These are phyloP conservation scores for Hypomontagnella monticulosa DNA, from an alignment of 495 filamentous ascomycete species.

Conservation along the genomic window DNA sequence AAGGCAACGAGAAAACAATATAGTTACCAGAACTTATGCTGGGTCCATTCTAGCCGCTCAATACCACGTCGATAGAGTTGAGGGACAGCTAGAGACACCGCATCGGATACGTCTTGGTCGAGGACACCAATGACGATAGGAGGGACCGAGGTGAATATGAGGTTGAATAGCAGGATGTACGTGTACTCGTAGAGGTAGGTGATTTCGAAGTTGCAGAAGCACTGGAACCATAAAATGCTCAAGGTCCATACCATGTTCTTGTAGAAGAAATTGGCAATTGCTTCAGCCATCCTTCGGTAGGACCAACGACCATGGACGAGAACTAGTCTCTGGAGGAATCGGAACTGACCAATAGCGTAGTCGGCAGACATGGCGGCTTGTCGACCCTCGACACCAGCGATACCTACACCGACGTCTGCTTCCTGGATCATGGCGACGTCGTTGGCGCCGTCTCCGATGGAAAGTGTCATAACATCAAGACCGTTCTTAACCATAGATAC, in stretches of 20 bases:
- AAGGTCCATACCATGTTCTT: constrained; percentile 99
- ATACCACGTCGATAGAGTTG: constrained; percentile 97
- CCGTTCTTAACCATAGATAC: constrained; percentile 94
- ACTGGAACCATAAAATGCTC: constrained; percentile 96
- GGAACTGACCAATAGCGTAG: constrained; percentile 98
- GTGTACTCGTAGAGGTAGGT: constrained; percentile 98
- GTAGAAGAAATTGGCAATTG: constrained; percentile 99
- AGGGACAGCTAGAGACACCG: constrained; percentile 91
- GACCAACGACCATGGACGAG: constrained; percentile 98
- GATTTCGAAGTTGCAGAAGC: constrained; percentile 94
- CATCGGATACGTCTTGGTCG: constrained; percentile 96
- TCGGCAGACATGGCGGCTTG: constrained; percentile 99
- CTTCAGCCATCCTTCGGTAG: constrained; percentile 90
- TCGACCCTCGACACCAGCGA: constrained; percentile 95
- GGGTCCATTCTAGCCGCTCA: constrained; percentile 96
- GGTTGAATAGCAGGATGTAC: constrained; percentile 94
- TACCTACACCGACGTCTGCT: constrained; percentile 97
- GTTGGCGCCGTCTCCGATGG: constrained; percentile 97
- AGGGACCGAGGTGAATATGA: constrained; percentile 95
- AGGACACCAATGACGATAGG: constrained; percentile 97
- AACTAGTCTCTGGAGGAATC: constrained; percentile 88
- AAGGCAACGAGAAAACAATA: neutral
- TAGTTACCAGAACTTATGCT: constrained; percentile 91
- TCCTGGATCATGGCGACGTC: constrained; percentile 99
- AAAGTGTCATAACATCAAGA: constrained; percentile 95